Percentiles rank a stretch among this genome's conserved stretches.
phyloP scores from a whole-genome alignment of 345 rosid species.

The Eucalyptus dawsonii region DNA sequence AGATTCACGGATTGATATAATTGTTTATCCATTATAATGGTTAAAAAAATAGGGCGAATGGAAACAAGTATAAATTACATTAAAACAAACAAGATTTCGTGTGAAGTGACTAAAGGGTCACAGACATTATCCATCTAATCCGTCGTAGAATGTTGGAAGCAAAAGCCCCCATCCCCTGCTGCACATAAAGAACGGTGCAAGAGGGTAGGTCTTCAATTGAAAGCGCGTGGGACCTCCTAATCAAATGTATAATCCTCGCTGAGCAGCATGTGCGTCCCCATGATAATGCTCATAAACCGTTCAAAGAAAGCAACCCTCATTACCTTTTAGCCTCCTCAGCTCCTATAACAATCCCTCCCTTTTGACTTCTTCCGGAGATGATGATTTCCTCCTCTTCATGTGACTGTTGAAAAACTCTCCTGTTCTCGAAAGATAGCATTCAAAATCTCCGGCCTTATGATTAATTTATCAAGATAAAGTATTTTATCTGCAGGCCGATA shows the following conservation, averaged over 20 bases:
- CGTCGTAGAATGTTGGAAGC: background rate
- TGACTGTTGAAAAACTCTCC: background rate
- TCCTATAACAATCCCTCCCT: background rate
- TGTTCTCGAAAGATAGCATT: background rate
- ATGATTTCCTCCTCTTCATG: background rate
- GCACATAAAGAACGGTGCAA: background rate
- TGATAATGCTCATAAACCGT: background rate
- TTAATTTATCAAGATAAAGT: background rate
- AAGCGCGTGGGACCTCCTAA: conserved; percentile 4
- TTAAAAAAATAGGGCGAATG: background rate
- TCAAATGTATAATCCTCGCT: background rate
- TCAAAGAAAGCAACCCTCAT: background rate
- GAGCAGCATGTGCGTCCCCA: conserved; percentile 4
- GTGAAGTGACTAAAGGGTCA: background rate
- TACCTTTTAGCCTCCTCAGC: background rate
- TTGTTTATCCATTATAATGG: background rate
- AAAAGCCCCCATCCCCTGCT: background rate
- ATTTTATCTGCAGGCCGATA: background rate
- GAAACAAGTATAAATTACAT: background rate
- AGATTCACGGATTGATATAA: background rate
- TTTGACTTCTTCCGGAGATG: background rate
- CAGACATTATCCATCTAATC: background rate
- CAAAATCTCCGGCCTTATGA: background rate
- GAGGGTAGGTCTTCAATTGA: background rate
- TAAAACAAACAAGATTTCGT: background rate